Conservation (phyloP, 2,329 filamentous ascomycete species). For the Graphilbum sp. region DNA sequence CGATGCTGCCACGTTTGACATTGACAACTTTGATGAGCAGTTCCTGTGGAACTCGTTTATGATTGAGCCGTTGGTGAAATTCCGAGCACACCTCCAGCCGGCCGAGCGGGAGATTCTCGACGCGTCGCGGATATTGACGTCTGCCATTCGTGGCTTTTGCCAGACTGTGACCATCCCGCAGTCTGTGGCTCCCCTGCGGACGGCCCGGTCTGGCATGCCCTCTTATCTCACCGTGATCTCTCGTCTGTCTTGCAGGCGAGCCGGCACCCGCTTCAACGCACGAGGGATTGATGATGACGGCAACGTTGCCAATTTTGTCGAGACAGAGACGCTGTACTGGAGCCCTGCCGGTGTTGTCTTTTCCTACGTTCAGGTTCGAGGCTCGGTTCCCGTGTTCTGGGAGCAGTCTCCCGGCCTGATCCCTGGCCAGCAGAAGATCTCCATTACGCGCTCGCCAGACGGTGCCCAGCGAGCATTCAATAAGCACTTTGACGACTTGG, state of each 20-base stretch:
- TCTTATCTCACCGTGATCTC: constrained; percentile 83
- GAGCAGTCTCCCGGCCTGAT: constrained; percentile 79
- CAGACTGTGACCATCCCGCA: constrained; percentile 74
- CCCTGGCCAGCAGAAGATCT: constrained; percentile 88
- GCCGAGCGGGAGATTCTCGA: constrained; percentile 70
- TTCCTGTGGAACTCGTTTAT: constrained; percentile 98
- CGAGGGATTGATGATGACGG: constrained; percentile 94
- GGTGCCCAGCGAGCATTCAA: constrained; percentile 91
- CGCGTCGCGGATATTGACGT: constrained; percentile 72
- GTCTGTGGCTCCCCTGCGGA: constrained; percentile 52
- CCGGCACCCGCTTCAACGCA: constrained; percentile 93
- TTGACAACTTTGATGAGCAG: constrained; percentile 81
- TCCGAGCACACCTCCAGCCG: constrained; percentile 63
- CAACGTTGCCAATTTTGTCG: constrained; percentile 97
- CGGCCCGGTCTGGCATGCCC: constrained; percentile 52
- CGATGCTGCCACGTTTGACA: constrained; percentile 66
- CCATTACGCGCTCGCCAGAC: constrained; percentile 72
- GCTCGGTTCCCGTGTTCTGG: constrained; percentile 94
- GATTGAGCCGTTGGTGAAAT: constrained; percentile 83
- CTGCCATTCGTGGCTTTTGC: constrained; percentile 86
- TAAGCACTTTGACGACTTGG: constrained; percentile 81
- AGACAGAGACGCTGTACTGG: constrained; percentile 89
- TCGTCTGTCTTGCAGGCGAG: constrained; percentile 73
- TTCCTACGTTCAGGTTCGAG: constrained; percentile 84
- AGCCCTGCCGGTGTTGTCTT: constrained; percentile 63